Base-by-base conservation (phyloP, 2,329 filamentous ascomycete species). In the Escovopsis weberi region DNA sequence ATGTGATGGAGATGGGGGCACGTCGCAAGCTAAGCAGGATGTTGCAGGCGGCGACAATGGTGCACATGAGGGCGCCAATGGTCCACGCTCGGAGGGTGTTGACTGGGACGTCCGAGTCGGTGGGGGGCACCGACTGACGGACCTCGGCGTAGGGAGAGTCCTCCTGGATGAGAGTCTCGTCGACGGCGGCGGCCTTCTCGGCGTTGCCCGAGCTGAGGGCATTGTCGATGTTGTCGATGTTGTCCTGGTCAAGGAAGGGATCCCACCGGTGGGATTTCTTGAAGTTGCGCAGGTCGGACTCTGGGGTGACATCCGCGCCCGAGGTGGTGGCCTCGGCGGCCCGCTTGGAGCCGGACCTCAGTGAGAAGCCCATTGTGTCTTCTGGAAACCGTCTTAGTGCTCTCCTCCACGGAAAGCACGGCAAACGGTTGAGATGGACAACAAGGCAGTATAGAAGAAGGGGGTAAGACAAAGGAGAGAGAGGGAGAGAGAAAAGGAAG, bases 81-180 rank as follows among this genome's bases (percentile, higher is more conserved):
- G 55, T 48, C 75, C 75, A 80, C 10, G 74, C 72, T 18, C 75
- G 74, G 44, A 80, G 64, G 4, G 75, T 80, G 54, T 72, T 73
- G 44, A 66, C 62, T 6, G 70, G 66, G 4, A 72, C 53, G n/a
- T 74, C 70, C 42, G 73, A 69, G 43, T 69, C 63, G 46, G 70
- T 72, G 18, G 64, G 56, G 8, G 54, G 55, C 5, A 54, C 50
- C 52, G 52, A 38, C 18, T 3, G 32, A 42, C 53, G 53, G 33
- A 56, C 54, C 46, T 56, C 54, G 19, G 52, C 44, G 18, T 56
- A 56, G 26, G 54, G 53, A 12, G 73, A 77, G 53, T 78, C 67
- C 26, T 77, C 69, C 45, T 71, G 62, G 28, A 75, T 55, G 38
- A 65, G 47, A 4, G 66, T 63, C 33, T 64, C 60, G 39, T 72